phyloP scores from a whole-genome alignment of 208 protist species.

The Willaertia magna region DNA sequence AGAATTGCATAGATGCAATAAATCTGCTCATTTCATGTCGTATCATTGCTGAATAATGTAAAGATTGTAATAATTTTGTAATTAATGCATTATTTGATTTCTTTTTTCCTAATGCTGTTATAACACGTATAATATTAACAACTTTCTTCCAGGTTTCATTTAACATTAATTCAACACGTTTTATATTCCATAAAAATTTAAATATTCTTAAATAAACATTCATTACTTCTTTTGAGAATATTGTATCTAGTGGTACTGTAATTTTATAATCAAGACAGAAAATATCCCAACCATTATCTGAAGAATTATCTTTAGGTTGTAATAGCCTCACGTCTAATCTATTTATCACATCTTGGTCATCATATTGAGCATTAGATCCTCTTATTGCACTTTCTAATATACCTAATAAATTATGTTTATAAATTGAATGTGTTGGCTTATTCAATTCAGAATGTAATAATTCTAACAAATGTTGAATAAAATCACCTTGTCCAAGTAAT shows the following conservation, averaged over 20 bases:
- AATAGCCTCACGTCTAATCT: slow-evolving; percentile 45
- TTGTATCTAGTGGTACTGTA: slow-evolving; percentile 31
- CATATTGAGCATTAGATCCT: slow-evolving; percentile 37
- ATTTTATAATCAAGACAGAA: slow-evolving; percentile 56
- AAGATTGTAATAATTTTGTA: neutral
- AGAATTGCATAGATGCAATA: slow-evolving; percentile 50
- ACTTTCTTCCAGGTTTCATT: neutral
- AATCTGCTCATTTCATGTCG: slow-evolving; percentile 44
- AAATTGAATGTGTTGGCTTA: slow-evolving; percentile 25
- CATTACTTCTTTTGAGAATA: slow-evolving; percentile 30
- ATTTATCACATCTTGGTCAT: slow-evolving; percentile 32
- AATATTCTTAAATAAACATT: neutral
- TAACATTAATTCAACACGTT: slow-evolving; percentile 6
- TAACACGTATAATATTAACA: neutral
- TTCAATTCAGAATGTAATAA: slow-evolving; percentile 28
- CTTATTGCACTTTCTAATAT: slow-evolving; percentile 41
- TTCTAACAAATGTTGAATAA: slow-evolving; percentile 52
- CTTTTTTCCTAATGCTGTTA: neutral
- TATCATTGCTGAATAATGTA: slow-evolving; percentile 13
- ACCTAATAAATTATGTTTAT: slow-evolving; percentile 36
- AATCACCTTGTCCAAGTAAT: slow-evolving; percentile 59
- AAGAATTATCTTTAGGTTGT: neutral
- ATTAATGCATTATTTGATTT: neutral
- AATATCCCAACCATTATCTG: slow-evolving; percentile 42
- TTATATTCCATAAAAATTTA: slow-evolving; percentile 13